Conservation (phyloP, 2,329 filamentous ascomycete species). For the Sclerotinia sclerotiorum region DNA sequence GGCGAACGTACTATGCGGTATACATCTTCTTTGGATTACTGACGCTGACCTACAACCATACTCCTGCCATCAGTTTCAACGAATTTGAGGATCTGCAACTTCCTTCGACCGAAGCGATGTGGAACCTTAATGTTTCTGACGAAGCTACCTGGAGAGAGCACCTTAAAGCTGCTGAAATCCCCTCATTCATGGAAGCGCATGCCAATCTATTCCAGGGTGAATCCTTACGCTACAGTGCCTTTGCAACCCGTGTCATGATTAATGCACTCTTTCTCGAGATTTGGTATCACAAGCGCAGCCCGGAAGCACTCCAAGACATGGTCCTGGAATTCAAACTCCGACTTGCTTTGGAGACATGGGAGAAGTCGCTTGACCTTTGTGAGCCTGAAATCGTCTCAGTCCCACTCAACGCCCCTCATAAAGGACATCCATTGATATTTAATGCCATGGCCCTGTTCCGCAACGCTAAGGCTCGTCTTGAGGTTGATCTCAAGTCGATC, state of each 20-base stretch:
- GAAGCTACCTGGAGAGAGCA: conserved; percentile 83
- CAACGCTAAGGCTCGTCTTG: conserved; percentile 85
- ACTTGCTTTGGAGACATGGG: conserved; percentile 96
- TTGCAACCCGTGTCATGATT: conserved; percentile 97
- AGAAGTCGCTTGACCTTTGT: conserved; percentile 90
- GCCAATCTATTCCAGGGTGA: conserved; percentile 95
- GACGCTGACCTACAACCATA: conserved; percentile 96
- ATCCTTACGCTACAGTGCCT: conserved; percentile 86
- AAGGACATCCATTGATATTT: conserved; percentile 94
- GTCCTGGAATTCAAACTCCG: conserved; percentile 98
- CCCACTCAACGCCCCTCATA: conserved; percentile 89
- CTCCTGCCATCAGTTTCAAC: conserved; percentile 95
- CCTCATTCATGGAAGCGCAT: conserved; percentile 91
- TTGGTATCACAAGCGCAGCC: conserved; percentile 98
- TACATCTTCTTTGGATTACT: conserved; percentile 98
- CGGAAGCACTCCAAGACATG: conserved; percentile 94
- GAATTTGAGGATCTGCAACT: conserved; percentile 93
- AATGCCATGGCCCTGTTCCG: conserved; percentile 97
- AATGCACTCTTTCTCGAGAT: conserved; percentile 97
- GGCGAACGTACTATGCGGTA: conserved; percentile 95
- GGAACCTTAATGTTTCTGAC: conserved; percentile 79
- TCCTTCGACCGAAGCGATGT: conserved; percentile 89
- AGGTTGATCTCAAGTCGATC: conserved; percentile 93
- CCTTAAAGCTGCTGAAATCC: conserved; percentile 66
- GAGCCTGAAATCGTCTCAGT: conserved; percentile 88